These are phyloP conservation scores for Pleurozium schreberi DNA, from an alignment of 225 moss, liverwort and hornwort genomes.

Conservation along the genomic window DNA sequence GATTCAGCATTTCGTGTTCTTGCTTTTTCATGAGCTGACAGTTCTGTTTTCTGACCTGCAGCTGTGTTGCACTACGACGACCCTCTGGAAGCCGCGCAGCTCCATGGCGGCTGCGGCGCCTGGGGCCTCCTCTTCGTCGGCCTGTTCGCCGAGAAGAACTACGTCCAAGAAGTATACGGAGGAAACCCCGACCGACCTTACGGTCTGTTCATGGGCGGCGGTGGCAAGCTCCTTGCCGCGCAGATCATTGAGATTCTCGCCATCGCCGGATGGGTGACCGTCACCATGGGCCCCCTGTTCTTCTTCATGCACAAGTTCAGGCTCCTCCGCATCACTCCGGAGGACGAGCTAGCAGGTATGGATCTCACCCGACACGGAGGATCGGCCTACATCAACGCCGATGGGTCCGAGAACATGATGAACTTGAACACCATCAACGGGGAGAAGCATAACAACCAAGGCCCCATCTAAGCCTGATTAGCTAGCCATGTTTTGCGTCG, in stretches of 20 bases:
- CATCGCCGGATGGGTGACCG: slow-evolving; percentile 38
- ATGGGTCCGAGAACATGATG: slow-evolving; percentile 31
- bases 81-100: slow-evolving; percentile 72
- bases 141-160: slow-evolving; percentile 49
- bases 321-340: slow-evolving; percentile 45
- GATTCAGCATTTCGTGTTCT: not conserved
- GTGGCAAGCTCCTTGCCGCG: slow-evolving; percentile 57
- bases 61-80: slow-evolving; percentile 39
- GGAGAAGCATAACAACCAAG: slow-evolving; percentile 3
- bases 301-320: slow-evolving; percentile 20
- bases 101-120: slow-evolving; percentile 67
- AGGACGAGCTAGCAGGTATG: slow-evolving; percentile 60
- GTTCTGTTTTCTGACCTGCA: not conserved
- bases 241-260: slow-evolving; percentile 60
- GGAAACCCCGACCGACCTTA: slow-evolving; percentile 2
- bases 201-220: slow-evolving; percentile 68
- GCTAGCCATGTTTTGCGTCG: not conserved
- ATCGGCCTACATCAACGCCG: slow-evolving; percentile 45
- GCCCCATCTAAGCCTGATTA: not conserved
- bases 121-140: slow-evolving; percentile 75
- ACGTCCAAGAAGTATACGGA: slow-evolving; percentile 20
- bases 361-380: slow-evolving; percentile 75
- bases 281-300: slow-evolving; percentile 62
- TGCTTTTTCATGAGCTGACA: not conserved
- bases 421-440: slow-evolving; percentile 24